Percentiles rank a stretch among this genome's conserved stretches.
Conservation (phyloP, 75 land plant species). For the Larix kaempferi region DNA sequence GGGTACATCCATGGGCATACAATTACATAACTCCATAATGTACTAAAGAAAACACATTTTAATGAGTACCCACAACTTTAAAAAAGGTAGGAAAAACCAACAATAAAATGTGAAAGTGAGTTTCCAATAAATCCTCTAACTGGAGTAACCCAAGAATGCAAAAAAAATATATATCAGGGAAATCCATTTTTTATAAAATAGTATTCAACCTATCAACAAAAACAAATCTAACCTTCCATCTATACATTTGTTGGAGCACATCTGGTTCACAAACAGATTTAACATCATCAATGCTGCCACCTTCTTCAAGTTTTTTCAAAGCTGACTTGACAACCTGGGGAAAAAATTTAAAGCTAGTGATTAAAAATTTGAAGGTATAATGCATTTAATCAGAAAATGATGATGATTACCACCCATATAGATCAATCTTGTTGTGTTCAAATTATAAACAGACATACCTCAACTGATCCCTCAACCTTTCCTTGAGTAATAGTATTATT, state of each 20-base stretch:
- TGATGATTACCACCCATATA: background rate
- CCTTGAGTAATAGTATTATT: conserved; percentile 41
- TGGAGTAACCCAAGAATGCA: no score
- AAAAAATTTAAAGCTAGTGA: background rate
- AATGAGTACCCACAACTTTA: no score
- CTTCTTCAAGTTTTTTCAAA: conserved; percentile 40
- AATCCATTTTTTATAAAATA: no score
- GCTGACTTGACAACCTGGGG: conserved; percentile 62
- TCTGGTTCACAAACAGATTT: conserved; percentile 59
- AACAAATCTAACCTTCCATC: conserved; percentile 51
- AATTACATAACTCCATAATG: no score
- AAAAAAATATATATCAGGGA: no score
- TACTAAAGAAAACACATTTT: no score
- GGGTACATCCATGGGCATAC: no score
- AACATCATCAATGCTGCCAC: conserved; percentile 62
- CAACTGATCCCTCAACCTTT: conserved; percentile 53
- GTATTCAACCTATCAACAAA: no score
- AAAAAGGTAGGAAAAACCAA: no score
- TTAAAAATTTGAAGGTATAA: background rate
- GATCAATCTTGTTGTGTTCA: background rate
- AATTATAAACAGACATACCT: conserved; percentile 32
- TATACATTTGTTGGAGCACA: conserved; percentile 30
- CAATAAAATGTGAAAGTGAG: no score
- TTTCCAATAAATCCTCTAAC: no score
- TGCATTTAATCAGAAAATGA: background rate